A percentile compares a stretch with the other conserved stretches of the same genome.
phyloP scores from a whole-genome alignment of 768 basidiomycete genomes.

The Strobilomyces confusus region DNA sequence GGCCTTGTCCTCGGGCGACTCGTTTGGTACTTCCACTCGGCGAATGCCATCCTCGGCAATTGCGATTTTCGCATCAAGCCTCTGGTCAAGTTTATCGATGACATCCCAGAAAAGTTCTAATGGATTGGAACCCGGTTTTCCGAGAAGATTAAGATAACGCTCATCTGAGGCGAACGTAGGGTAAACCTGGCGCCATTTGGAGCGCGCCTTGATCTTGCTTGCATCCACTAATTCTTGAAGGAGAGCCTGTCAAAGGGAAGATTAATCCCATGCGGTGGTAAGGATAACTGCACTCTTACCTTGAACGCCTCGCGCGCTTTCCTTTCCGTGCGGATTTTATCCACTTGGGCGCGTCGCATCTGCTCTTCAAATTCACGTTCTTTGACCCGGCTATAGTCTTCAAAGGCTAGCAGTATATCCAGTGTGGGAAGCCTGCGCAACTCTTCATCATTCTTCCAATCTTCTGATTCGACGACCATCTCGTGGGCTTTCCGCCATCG shows the following conservation, averaged over 20 bases:
- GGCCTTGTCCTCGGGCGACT: conserved; percentile 27
- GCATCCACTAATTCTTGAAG: conserved; percentile 63
- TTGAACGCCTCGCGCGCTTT: conserved; percentile 91
- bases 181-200: conserved; percentile 91
- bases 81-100: conserved; percentile 83
- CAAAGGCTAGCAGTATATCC: conserved; percentile 90
- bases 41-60: conserved; percentile 60
- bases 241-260: conserved; percentile 47
- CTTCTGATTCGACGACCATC: conserved; percentile 69
- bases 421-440: conserved; percentile 82
- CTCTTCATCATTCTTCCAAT: conserved; percentile 74
- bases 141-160: conserved; percentile 85
- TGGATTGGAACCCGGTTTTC: conserved; percentile 91
- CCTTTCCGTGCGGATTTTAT: conserved; percentile 79
- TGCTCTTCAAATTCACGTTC: conserved; percentile 92
- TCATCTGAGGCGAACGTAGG: conserved; percentile 70
- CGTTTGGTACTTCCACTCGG: conserved; percentile 34
- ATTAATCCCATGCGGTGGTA: background rate
- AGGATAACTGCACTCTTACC: conserved; percentile 36
- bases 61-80: conserved; percentile 75
- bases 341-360: conserved; percentile 72
- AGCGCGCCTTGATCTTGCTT: conserved; percentile 71
- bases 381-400: conserved; percentile 86
- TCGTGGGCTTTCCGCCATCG: conserved; percentile 86
- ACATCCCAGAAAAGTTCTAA: conserved; percentile 96